Conservation (phyloP, 495 filamentous ascomycete genomes). For the Pyronema domesticum region DNA sequence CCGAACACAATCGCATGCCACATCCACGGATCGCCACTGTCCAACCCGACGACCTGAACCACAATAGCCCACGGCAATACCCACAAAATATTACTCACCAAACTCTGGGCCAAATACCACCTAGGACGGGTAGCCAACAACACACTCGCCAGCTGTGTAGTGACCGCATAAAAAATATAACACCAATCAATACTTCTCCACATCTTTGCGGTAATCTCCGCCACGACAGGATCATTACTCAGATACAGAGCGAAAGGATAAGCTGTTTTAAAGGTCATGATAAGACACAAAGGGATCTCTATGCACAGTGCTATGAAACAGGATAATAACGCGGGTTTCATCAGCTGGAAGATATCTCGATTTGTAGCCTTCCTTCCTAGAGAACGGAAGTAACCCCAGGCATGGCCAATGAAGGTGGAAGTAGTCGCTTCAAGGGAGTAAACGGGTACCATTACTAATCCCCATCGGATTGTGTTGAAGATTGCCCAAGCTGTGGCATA, state of each 20-base stretch:
- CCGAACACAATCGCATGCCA: slow-evolving; percentile 53
- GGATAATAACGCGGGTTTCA: slow-evolving; percentile 38
- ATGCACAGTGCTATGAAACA: slow-evolving; percentile 33
- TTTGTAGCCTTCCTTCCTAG: not conserved
- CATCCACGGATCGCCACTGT: slow-evolving; percentile 41
- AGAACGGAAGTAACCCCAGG: slow-evolving; percentile 40
- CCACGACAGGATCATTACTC: slow-evolving; percentile 36
- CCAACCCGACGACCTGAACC: slow-evolving; percentile 31
- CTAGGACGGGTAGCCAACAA: slow-evolving; percentile 45
- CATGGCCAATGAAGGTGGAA: slow-evolving; percentile 48
- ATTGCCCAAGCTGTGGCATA: slow-evolving; percentile 62
- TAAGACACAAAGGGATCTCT: slow-evolving; percentile 46
- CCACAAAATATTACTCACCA: slow-evolving; percentile 47
- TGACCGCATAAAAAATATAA: slow-evolving; percentile 55
- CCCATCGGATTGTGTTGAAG: slow-evolving; percentile 66
- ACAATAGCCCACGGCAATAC: slow-evolving; percentile 56
- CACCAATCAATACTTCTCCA: slow-evolving; percentile 57
- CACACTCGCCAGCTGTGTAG: slow-evolving; percentile 45
- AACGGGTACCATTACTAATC: slow-evolving; percentile 59
- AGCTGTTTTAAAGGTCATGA: slow-evolving; percentile 41
- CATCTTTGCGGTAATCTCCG: slow-evolving; percentile 47
- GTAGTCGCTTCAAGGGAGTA: slow-evolving; percentile 47
- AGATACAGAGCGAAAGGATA: slow-evolving; percentile 43
- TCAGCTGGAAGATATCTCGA: slow-evolving; percentile 24
- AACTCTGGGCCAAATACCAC: slow-evolving; percentile 49